Percentiles rank a stretch among this genome's conserved stretches.
Evolutionary conservation across 1,284 basidiomycete species (phyloP).

Genomic region (Veloboletus limbatus): DNA sequence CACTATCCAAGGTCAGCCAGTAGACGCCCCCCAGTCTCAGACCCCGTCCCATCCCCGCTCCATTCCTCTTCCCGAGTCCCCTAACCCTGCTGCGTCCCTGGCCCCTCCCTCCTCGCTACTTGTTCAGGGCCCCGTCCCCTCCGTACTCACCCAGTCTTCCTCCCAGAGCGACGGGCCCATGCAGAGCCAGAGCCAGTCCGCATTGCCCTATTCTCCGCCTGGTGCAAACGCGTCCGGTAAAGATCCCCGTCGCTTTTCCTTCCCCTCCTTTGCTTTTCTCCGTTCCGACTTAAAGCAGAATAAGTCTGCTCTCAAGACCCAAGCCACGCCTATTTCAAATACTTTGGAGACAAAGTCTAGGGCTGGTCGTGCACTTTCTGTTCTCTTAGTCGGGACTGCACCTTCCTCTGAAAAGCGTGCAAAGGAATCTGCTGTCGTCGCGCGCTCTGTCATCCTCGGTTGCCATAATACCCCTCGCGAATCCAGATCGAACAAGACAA

Average conservation of each 20-base stretch:
- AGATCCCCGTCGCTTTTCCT: slow-evolving; percentile 37
- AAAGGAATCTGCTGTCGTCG: slow-evolving; percentile 57
- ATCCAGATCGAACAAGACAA: slow-evolving; percentile 32
- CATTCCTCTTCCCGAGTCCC: slow-evolving; percentile 19
- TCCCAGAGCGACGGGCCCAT: slow-evolving; percentile 15
- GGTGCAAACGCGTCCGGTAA: slow-evolving; percentile 14
- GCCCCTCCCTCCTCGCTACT: slow-evolving; percentile 19
- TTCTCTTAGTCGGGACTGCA: slow-evolving; percentile 18
- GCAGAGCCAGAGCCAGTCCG: slow-evolving; percentile 30
- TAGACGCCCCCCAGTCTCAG: slow-evolving; percentile 1
- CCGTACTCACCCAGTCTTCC: slow-evolving; percentile 21
- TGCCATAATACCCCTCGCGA: slow-evolving; percentile 37
- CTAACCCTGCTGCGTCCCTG: slow-evolving; percentile 20
- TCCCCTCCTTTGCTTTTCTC: slow-evolving; percentile 39
- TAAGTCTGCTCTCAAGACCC: slow-evolving; percentile 18
- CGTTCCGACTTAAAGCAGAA: slow-evolving; percentile 31
- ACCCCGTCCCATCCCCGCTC: slow-evolving; percentile 3
- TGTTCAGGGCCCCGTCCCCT: slow-evolving; percentile 7
- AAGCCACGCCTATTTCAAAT: slow-evolving; percentile 9
- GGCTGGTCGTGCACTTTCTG: slow-evolving; percentile 30
- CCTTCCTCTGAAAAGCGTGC: slow-evolving; percentile 54
- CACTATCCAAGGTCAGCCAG: slow-evolving; percentile 24
- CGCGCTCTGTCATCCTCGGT: slow-evolving; percentile 69
- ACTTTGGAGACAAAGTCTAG: slow-evolving; percentile 36
- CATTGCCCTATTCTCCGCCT: slow-evolving; percentile 23